Evolutionary conservation across 2,329 filamentous ascomycete species (phyloP), one percentile per base, ranked within the genome.

Genomic region (Claviceps sorghi): DNA sequence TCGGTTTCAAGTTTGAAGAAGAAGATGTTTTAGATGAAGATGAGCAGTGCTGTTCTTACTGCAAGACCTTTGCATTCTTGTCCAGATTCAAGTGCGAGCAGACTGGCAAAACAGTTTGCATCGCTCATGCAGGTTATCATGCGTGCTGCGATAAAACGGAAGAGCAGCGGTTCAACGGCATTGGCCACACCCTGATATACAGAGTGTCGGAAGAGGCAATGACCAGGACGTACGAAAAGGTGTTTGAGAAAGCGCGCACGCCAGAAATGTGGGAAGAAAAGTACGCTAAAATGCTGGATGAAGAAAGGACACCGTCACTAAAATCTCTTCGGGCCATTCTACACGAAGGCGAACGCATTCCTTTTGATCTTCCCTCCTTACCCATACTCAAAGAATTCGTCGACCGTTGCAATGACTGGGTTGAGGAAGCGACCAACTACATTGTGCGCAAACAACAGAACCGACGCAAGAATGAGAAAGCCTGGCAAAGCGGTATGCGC

Each of bases 371-470:
- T 56, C 82, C 83, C 58, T 90, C 88, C 56, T 77, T 98, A 57
- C 78, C 85, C 60, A 80, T 87, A 60, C 77, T 98, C 60, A 86
- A 83, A 69, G 80, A 84, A 58, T 98, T 95, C 71, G 93, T 98
- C 66, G 89, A 95, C 60, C 84, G 88, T 62, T 97, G 93, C 73
- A 94, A 95, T 67, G 89, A 95, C 65, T 96, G 94, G 86, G 88
- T 96, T 57, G 93, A 97, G 62, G 91, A 97, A 70, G 93, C 93
- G 58, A 93, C 88, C 62, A 90, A 86, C 64, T 98, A 94, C 72
- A 95, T 90, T 62, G 90, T 93, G 54, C 86, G 93, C 60, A 98
- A 98, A 72, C 91, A 96, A 71, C 91, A 96, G 69, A 95, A 94
- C 64, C 86, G 93, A 57, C 88, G 91, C 56, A 97, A 97, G 70